Evolutionary conservation across 371 early-diverging fungal genomes (phyloP).

Genomic region (Haplosporangium sp.): DNA sequence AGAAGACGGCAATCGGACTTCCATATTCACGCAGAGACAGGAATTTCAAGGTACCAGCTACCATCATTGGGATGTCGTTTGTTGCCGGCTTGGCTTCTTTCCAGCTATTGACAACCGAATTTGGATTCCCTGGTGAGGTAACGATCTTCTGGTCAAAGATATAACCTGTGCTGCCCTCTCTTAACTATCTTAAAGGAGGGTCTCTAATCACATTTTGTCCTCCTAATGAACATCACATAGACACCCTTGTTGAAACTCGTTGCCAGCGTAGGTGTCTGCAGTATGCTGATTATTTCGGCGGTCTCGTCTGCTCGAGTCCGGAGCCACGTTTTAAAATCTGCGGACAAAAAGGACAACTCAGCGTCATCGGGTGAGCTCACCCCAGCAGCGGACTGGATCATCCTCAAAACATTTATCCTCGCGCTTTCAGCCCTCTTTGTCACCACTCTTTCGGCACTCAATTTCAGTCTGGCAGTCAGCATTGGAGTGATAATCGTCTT

Average conservation of each 20-base stretch:
- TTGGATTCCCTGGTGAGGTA: slow-evolving; percentile 50
- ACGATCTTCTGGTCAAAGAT: background rate
- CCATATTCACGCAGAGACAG: slow-evolving; percentile 40
- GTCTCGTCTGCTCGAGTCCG: slow-evolving; percentile 41
- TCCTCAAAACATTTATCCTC: slow-evolving; percentile 78
- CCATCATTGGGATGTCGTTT: slow-evolving; percentile 27
- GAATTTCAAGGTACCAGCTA: slow-evolving; percentile 21
- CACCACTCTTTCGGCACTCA: slow-evolving; percentile 82
- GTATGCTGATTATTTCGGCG: slow-evolving; percentile 35
- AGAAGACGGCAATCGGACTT: slow-evolving; percentile 18
- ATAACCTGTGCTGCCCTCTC: too few species aligned
- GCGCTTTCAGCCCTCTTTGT: slow-evolving; percentile 76
- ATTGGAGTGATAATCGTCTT: slow-evolving; percentile 76
- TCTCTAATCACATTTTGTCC: background rate
- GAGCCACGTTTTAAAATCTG: slow-evolving; percentile 11
- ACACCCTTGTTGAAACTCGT: slow-evolving; percentile 44
- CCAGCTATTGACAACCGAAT: slow-evolving; percentile 28
- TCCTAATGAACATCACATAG: slow-evolving; percentile 10
- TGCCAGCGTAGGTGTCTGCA: slow-evolving; percentile 38
- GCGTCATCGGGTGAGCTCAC: background rate
- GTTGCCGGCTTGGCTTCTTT: slow-evolving; percentile 40
- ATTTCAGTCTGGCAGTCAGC: slow-evolving; percentile 84
- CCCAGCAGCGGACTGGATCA: slow-evolving; percentile 57
- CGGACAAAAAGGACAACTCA: background rate
- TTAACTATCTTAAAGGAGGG: too few species aligned